Base-by-base conservation (phyloP, 2,329 filamentous ascomycete species). In the Botrytis aclada region DNA sequence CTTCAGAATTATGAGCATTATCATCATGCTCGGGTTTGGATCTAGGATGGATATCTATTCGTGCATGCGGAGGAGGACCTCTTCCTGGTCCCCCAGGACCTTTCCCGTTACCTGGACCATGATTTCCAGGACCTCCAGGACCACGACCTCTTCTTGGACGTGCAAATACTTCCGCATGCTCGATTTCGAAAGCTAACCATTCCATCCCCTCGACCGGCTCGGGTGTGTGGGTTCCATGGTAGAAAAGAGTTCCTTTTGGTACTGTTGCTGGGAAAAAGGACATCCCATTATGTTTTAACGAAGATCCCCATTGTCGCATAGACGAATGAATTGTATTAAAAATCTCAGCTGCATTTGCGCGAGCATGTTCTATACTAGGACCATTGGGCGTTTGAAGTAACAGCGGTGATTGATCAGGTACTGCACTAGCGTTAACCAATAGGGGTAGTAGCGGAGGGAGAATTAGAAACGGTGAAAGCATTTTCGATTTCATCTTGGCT, bases 151-250 rank as follows among this genome's bases (percentile, higher is more conserved):
- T 61, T 54, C 74, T 69, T 25, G 72, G 69, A 22, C 51, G 80
- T 1, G 91, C 89, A 81, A 94, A 94, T 4, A 84, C 79, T 76
- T 91, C 84, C 0, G 92, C 90, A 81, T 94, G 92, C 77, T 94
- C 92, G 5, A 91, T 86, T 80, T 94, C 92, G 78, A 94, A 94
- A 0, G 92, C 92, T 1, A 94, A 83, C 91, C 92, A 94, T 77
- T 94, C 89, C 4, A 85, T 86, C 0, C 84, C 86, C 3, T 81
- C 80, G 0, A 92, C 85, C 0, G 84, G 83, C 1, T 85, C 80
- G 0, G 83, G 76, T 0, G 78, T 80, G 14, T 76, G 76, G 0
- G 85, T 86, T 20, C 92, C 92, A 78, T 94, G 92, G 77, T 93
- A 93, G 16, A 94, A 81, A 51, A 90, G 82, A 0, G 89, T 91